Evolutionary conservation across 2,329 filamentous ascomycete species (phyloP), one percentile per base, ranked within the genome.

Genomic region (Trichoderma polysporum): DNA sequence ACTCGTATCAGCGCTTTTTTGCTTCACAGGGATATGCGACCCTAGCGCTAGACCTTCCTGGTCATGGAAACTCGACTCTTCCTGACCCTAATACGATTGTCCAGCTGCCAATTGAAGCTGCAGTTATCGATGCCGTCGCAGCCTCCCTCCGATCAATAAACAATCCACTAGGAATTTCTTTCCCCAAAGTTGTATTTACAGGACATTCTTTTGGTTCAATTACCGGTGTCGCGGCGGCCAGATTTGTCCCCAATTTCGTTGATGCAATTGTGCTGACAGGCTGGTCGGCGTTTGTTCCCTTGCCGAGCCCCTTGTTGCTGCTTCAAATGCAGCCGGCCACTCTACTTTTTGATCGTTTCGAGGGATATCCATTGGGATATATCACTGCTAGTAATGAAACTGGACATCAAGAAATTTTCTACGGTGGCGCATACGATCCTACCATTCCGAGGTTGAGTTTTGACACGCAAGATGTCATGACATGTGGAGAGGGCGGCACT

Each of bases 151-250:
- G 57, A 5, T 47, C 39, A 2, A 33, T 4, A 27, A 50, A 15
- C 57, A 60, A 60, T 9, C 27, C 41, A 17, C 13, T 60, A 1
- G 29, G 57, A 2, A 50, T 49, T 17, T n/a, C 57, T 2, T 60
- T 60, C 12, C 41, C 25, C 3, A 60, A 60, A 12, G n/a, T 60
- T 12, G 45, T 60, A 19, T 49, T 60, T 7, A 49, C 39, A 25
- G 57, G 57, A 25, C 57, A 60, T 33, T 60, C 57, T 35, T 60
- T 31, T 25, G 57, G 57, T 17, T 45, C 57, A 10, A 60, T 60
- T 22, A 60, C 57, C 17, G 39, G 57, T 31, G 39, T 60, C 41
- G 57, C 57, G 5, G 57, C 57, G 33, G 57, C 57, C 15, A 41
- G 57, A 15, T 60, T 50, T 49, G 29, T 19, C n/a, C 57, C 57